Base-by-base conservation (phyloP, 2,329 filamentous ascomycete genomes). In the Pseudodiploospora longispora region DNA sequence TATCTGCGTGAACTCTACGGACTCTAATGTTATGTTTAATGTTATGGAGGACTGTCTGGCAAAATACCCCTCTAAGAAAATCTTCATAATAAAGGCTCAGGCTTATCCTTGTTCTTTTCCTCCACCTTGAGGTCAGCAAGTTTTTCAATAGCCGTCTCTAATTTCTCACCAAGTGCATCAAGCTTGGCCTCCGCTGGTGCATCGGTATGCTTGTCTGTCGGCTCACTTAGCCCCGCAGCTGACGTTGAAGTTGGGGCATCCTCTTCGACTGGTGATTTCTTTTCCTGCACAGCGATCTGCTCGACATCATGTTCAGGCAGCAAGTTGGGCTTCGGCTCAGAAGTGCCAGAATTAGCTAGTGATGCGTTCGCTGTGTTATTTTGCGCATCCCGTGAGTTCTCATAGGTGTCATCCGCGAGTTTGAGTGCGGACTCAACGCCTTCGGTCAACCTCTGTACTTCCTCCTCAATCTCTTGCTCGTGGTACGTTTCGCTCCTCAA, bases 371-470 rank as follows among this genome's bases (percentile, higher is more conserved):
- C 36, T 7, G 10, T 10, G 4, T 41, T 35, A 10, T 12, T 10
- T 34, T 10, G 7, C 27, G 30, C 30, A 19, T 30, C 40, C 9
- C 10, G 9, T 10, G 36, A 27, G 40, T 3, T 19, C 12, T 40
- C 42, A 6, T 34, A 27, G 6, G 48, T 48, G 1, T 55, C 51
- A 6, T 56, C 51, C 3, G 64, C 56, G 1, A 68, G 46, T 19
- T 59, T 56, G 27, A 68, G 56, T 0, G 57, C 58, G 5, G 54
- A 50, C 39, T 63, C 64, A 8, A 71, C 52, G 10, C 58, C 62
- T 28, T 60, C 59, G 4, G 64, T 55, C 43, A 71, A 48, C 41
- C 60, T 64, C 42, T 64, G 59, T 3, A 76, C 59, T 53, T 75
- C 71, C 19, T 73, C 68, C 9, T 72, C 64, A 4, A 67, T 55